A percentile compares a stretch with the other conserved stretches of the same genome.
Conservation (phyloP, 2,329 filamentous ascomycete genomes). For the Pseudogymnoascus sp. region DNA sequence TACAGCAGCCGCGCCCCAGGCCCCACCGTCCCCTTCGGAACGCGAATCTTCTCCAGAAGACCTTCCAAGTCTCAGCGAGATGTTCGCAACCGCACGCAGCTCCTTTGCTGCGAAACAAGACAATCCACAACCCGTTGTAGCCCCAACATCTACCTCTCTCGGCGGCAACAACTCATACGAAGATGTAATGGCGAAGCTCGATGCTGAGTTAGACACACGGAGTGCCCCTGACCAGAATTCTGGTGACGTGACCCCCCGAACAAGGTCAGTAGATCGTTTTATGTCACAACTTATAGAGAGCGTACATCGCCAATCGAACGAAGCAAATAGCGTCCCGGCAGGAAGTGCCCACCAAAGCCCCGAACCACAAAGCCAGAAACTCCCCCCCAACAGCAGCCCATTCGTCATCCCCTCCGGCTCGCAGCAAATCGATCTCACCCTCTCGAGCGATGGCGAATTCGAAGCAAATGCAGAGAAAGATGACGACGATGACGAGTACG, state of each 20-base stretch:
- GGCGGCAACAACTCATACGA: slow-evolving; percentile 35
- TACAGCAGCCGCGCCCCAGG: neutral
- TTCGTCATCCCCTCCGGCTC: slow-evolving; percentile 31
- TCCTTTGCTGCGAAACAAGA: slow-evolving; percentile 25
- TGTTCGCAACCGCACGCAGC: slow-evolving; percentile 10
- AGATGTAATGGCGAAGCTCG: slow-evolving; percentile 38
- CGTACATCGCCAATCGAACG: neutral
- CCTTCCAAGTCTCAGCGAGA: slow-evolving; percentile 7
- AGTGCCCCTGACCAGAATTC: slow-evolving; percentile 16
- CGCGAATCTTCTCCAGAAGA: neutral
- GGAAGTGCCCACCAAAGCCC: neutral
- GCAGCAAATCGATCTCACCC: slow-evolving; percentile 33
- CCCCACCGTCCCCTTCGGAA: neutral
- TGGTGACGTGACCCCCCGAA: slow-evolving; percentile 18
- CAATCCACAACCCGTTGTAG: slow-evolving; percentile 20
- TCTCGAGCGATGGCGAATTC: slow-evolving; percentile 20
- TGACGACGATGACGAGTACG: slow-evolving; percentile 17
- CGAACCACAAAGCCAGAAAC: neutral
- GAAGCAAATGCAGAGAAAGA: slow-evolving; percentile 10
- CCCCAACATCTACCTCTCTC: neutral
- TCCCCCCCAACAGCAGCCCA: slow-evolving; percentile 12
- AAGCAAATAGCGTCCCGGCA: neutral
- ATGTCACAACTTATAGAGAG: neutral
- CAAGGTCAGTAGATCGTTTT: neutral
- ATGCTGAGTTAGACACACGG: slow-evolving; percentile 20